These are phyloP conservation scores for Sanghuangporus sanghuang DNA, from an alignment of 1,284 basidiomycete genomes.

Conservation along the genomic window DNA sequence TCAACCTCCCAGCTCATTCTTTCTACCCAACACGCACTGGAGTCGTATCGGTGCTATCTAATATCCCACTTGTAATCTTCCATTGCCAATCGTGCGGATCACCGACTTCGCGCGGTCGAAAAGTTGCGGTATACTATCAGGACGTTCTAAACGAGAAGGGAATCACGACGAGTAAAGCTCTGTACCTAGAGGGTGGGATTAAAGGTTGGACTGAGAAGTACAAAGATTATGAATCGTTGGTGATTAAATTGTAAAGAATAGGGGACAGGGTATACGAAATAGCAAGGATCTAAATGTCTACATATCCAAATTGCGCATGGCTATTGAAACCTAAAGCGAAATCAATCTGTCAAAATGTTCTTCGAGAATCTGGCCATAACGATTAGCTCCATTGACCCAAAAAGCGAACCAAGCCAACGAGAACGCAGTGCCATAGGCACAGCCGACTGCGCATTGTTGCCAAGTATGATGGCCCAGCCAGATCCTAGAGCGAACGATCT, in stretches of 20 bases:
- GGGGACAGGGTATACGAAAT: background rate
- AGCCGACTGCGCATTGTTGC: slow-evolving; percentile 69
- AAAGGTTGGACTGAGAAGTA: slow-evolving; percentile 17
- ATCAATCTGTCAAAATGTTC: background rate
- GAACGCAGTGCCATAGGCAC: slow-evolving; percentile 50
- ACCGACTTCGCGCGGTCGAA: slow-evolving; percentile 10
- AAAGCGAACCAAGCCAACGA: slow-evolving; percentile 56
- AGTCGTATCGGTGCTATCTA: slow-evolving; percentile 9
- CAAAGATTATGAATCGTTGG: slow-evolving; percentile 6
- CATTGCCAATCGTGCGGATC: slow-evolving; percentile 17
- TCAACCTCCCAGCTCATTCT: slow-evolving; percentile 18
- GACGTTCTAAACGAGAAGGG: slow-evolving; percentile 15
- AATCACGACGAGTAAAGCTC: slow-evolving; percentile 11
- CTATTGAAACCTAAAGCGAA: background rate
- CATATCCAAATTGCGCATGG: background rate
- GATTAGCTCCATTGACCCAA: slow-evolving; percentile 37
- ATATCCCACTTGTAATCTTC: slow-evolving; percentile 15
- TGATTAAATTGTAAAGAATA: slow-evolving; percentile 4
- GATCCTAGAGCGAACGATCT: slow-evolving; percentile 64
- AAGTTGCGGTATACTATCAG: slow-evolving; percentile 15
- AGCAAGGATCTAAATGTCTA: background rate
- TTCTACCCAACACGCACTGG: slow-evolving; percentile 15
- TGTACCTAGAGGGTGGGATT: slow-evolving; percentile 17
- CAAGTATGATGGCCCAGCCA: slow-evolving; percentile 81
- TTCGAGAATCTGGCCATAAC: slow-evolving; percentile 8